Percentiles rank a stretch among this genome's conserved stretches.
Evolutionary conservation across 2,329 filamentous ascomycete species (phyloP).

Genomic region (Didymella glomerata): DNA sequence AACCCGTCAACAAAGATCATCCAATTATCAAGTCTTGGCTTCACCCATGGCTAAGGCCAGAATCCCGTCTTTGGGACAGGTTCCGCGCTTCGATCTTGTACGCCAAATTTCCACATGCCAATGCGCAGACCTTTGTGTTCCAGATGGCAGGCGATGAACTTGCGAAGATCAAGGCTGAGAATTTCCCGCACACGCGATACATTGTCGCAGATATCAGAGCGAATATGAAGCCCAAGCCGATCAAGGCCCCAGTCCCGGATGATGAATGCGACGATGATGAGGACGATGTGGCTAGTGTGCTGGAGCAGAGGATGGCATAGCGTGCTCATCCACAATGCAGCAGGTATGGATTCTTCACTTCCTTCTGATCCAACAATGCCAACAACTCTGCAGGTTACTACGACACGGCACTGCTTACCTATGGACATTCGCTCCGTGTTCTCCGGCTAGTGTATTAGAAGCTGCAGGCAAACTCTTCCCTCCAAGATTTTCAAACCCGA

Average conservation of each 20-base stretch:
- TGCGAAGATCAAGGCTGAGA: slow-evolving; percentile 47
- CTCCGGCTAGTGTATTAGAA: neutral
- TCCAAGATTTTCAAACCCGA: neutral
- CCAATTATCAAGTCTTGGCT: slow-evolving; percentile 26
- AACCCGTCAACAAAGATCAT: slow-evolving; percentile 24
- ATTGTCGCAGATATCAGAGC: slow-evolving; percentile 36
- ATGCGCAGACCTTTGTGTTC: slow-evolving; percentile 44
- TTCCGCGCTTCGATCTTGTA: slow-evolving; percentile 58
- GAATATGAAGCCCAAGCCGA: slow-evolving; percentile 45
- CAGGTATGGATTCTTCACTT: neutral
- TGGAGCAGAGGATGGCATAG: slow-evolving; percentile 1
- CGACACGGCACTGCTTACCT: neutral
- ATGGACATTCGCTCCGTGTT: too few relatives aligned
- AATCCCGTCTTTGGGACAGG: slow-evolving; percentile 52
- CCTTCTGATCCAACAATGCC: neutral
- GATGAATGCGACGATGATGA: slow-evolving; percentile 21
- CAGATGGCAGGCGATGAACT: slow-evolving; percentile 54
- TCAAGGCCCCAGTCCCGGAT: slow-evolving; percentile 26
- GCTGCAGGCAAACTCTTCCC: neutral
- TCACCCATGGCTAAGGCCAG: slow-evolving; percentile 22
- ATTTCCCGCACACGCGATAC: slow-evolving; percentile 13
- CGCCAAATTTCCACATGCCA: neutral
- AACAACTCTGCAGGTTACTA: neutral
- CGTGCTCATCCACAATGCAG: neutral
- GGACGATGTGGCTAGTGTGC: slow-evolving; percentile 13